Percentiles rank a stretch among this genome's conserved stretches.
Evolutionary conservation across 2,329 filamentous ascomycete genomes (phyloP).

Genomic region (Cercospora canescens): DNA sequence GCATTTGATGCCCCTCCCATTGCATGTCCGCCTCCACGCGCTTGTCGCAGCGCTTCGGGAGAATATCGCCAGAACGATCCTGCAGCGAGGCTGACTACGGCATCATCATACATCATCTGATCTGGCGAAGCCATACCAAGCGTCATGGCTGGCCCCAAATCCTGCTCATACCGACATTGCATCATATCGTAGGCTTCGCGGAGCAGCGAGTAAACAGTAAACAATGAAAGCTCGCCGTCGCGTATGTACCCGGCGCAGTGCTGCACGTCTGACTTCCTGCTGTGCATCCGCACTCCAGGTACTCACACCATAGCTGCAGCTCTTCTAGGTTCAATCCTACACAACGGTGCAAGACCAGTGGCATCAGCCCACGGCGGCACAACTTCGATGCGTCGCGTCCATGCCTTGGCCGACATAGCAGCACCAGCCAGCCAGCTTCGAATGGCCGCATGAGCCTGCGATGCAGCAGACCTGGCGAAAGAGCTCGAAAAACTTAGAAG

Average conservation of each 20-base stretch:
- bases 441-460: background rate
- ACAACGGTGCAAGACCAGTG: background rate
- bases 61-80: background rate
- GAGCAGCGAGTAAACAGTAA: background rate
- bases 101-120: background rate
- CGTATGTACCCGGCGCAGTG: background rate
- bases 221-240: background rate
- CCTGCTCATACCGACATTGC: background rate
- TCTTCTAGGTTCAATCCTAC: background rate
- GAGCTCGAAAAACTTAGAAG: background rate
- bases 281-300: background rate
- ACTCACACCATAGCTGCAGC: background rate
- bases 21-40: background rate
- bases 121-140: background rate
- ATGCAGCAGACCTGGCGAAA: background rate
- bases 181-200: background rate
- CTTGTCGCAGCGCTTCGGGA: background rate
- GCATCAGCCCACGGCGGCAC: background rate
- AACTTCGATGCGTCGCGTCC: background rate
- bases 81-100: background rate
- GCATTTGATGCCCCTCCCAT: background rate
- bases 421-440: background rate
- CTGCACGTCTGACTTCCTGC: background rate
- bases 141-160: background rate
- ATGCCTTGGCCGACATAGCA: background rate